phyloP scores from a whole-genome alignment of 1,284 basidiomycete genomes.

The Pascua guehoae region DNA sequence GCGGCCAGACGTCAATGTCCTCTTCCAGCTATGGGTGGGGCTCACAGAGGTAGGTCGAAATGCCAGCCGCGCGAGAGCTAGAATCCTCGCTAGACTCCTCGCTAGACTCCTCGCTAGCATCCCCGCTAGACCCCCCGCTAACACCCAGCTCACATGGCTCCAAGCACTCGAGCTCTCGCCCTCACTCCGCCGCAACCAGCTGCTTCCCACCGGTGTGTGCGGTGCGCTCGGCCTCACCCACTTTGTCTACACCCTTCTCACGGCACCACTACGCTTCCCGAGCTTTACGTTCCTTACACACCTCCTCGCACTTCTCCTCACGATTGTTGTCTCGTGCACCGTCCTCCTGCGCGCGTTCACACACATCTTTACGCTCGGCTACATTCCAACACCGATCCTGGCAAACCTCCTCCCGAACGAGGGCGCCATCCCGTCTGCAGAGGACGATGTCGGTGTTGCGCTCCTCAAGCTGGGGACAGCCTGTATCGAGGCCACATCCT shows the following conservation, averaged over 20 bases:
- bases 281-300: slow-evolving; percentile 48
- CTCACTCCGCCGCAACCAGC: slow-evolving; percentile 28
- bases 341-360: slow-evolving; percentile 40
- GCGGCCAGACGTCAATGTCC: slow-evolving; percentile 43
- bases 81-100: too few relatives aligned
- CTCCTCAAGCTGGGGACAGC: slow-evolving; percentile 45
- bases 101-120: too few relatives aligned
- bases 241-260: slow-evolving; percentile 39
- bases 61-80: too few relatives aligned
- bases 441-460: slow-evolving; percentile 46
- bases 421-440: slow-evolving; percentile 32
- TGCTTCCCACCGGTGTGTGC: slow-evolving; percentile 45
- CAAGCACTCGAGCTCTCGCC: slow-evolving; percentile 41
- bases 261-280: slow-evolving; percentile 40
- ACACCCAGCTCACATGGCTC: slow-evolving; percentile 39
- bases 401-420: slow-evolving; percentile 42
- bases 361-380: slow-evolving; percentile 45
- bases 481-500: slow-evolving; percentile 44
- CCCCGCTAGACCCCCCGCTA: neutral
- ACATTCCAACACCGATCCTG: slow-evolving; percentile 39
- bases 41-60: slow-evolving; percentile 34
- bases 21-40: slow-evolving; percentile 46
- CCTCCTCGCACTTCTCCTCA: slow-evolving; percentile 41
- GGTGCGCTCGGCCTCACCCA: slow-evolving; percentile 39
- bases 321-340: slow-evolving; percentile 39